Conservation (phyloP, 2,329 filamentous ascomycete genomes). For the Metarhizium album region DNA sequence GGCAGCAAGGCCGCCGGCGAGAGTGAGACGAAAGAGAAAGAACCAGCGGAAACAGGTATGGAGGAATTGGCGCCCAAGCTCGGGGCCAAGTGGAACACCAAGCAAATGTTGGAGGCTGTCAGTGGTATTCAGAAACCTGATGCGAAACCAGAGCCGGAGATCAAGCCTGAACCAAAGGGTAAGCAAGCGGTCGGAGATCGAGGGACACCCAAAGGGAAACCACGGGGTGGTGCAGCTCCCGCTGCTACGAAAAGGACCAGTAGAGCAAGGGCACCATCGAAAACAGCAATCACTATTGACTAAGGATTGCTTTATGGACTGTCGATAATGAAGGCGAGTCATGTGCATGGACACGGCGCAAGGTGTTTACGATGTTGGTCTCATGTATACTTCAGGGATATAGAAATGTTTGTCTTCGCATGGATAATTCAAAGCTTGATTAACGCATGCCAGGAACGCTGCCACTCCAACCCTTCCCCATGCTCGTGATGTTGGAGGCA, state of each 20-base stretch:
- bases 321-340: background rate
- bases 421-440: background rate
- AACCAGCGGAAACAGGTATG: constrained; percentile 15
- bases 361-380: background rate
- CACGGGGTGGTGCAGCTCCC: constrained; percentile 15
- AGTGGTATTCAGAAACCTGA: constrained; percentile 31
- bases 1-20: constrained; percentile 7
- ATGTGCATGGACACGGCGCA: background rate
- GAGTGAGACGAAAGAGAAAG: constrained; percentile 4
- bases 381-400: background rate
- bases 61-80: constrained; percentile 28
- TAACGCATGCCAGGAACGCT: background rate
- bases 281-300: constrained; percentile 9
- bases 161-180: constrained; percentile 19
- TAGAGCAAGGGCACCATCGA: constrained; percentile 12
- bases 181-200: constrained; percentile 15
- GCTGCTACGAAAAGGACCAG: constrained; percentile 17
- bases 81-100: constrained; percentile 31
- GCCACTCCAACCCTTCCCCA: background rate
- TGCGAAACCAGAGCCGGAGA: constrained; percentile 10
- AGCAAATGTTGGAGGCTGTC: constrained; percentile 34
- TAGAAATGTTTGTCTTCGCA: background rate
- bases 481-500: constrained; percentile 1
- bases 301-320: background rate
- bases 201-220: constrained; percentile 16